Percentiles rank a stretch among this genome's conserved stretches.
phyloP scores from a whole-genome alignment of 2,329 filamentous ascomycete species.

The Talaromyces sp. region DNA sequence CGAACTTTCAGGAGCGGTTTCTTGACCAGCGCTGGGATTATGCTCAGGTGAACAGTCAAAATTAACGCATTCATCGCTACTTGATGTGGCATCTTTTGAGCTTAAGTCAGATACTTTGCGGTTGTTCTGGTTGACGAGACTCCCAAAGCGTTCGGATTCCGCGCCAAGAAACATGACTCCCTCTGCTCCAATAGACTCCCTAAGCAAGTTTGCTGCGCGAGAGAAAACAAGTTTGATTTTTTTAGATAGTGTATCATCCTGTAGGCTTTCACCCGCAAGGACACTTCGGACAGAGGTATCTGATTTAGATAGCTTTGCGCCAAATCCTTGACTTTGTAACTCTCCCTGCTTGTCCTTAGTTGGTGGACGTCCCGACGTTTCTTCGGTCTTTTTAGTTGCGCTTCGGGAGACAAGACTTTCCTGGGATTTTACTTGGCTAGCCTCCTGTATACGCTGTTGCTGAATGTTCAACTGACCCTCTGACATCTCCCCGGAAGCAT shows the following conservation, averaged over 20 bases:
- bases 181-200: conserved; percentile 37
- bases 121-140: conserved; percentile 11
- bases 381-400: background rate
- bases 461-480: conserved; percentile 17
- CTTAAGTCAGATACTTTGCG: conserved; percentile 10
- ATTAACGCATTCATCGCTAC: background rate
- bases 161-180: conserved; percentile 31
- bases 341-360: background rate
- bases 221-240: conserved; percentile 31
- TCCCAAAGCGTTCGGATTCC: conserved; percentile 13
- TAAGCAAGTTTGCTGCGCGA: conserved; percentile 41
- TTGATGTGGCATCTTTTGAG: background rate
- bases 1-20: background rate
- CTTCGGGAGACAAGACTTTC: background rate
- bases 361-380: background rate
- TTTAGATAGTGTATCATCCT: conserved; percentile 10
- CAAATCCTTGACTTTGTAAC: background rate
- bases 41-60: background rate
- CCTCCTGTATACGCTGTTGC: conserved; percentile 17
- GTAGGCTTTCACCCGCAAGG: conserved; percentile 2
- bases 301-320: too few species aligned
- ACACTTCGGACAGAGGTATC: conserved; percentile 5
- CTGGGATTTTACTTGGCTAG: background rate
- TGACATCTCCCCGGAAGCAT: too few species aligned
- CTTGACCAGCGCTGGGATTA: background rate